These are phyloP conservation scores for Fusarium sp. DNA, from an alignment of 2,329 filamentous ascomycete genomes.

Conservation along the genomic window DNA sequence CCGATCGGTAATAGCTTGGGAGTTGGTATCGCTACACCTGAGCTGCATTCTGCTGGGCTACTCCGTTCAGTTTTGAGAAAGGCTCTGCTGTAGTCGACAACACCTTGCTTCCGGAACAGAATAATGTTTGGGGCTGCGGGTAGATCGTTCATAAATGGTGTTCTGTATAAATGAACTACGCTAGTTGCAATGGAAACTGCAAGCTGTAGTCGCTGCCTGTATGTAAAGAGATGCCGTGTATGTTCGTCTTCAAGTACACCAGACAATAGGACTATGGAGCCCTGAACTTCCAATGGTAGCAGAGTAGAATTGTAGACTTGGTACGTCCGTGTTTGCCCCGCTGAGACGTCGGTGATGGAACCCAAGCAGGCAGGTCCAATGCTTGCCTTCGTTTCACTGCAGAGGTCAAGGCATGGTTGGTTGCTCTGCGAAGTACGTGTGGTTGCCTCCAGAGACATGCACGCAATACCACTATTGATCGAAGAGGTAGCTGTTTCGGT, in stretches of 20 bases:
- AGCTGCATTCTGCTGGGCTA: rapidly evolving
- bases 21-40: neutral
- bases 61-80: neutral
- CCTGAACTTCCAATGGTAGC: no score
- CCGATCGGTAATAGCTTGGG: neutral
- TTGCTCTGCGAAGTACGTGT: rapidly evolving
- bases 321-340: neutral
- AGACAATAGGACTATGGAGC: neutral
- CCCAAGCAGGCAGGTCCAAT: neutral
- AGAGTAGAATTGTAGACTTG: neutral
- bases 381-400: neutral
- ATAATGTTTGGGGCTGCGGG: neutral
- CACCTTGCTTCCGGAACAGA: neutral
- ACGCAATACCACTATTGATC: no score
- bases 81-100: neutral
- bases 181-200: neutral
- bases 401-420: neutral
- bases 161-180: neutral
- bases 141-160: neutral
- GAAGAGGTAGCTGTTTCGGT: neutral
- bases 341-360: neutral
- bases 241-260: neutral
- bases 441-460: rapidly evolving
- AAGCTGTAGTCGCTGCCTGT: neutral
- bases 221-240: neutral